Base-by-base conservation (phyloP, 2,329 filamentous ascomycete species). In the Cladosporium phlei region DNA sequence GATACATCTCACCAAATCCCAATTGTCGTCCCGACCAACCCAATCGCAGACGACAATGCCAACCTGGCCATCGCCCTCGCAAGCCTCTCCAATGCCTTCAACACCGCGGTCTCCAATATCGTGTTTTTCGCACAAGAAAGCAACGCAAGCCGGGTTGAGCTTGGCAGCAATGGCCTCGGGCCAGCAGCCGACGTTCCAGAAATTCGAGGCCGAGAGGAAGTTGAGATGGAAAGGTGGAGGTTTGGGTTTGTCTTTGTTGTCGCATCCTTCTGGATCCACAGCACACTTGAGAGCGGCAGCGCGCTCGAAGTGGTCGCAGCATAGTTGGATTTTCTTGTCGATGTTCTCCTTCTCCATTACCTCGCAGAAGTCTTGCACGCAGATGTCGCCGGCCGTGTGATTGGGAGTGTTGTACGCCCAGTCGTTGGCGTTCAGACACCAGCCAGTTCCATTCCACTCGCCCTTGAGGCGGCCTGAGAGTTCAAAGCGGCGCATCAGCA, bases 321-420 rank as follows among this genome's bases (percentile, higher is more conserved):
- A 81, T 59, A 83, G 83, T 32, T 75, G 68, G 50, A 95, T 85
- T 75, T 97, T 98, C 67, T 83, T 81, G 28, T 83, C 74, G 50
- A 97, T 91, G 57, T 84, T 85, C 49, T 79, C 72, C 17, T 78
- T 81, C 66, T 88, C 80, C 35, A 83, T 70, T 25, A 98, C 82
- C 61, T 94, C 88, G 74, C 94, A 97, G 67, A 91, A 96, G 70
- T 97, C 93, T 70, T 97, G 93, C 32, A 97, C 83, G 54, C 86
- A 83, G 49, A 96, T 80, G 53, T 82, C 74, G 3, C 87, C 88
- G 58, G 82, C 82, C 25, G 73, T 74, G 47, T 86, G 84, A 60
- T 94, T 82, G 24, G 85, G 81, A 52, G 86, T 88, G 69, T 97
- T 97, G 69, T 96, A 86, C 0, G 86, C 88, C 91, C 91, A 97